These are phyloP conservation scores for Oldenlandia corymbosa DNA, from an alignment of 257 asterid species.

Conservation along the genomic window DNA sequence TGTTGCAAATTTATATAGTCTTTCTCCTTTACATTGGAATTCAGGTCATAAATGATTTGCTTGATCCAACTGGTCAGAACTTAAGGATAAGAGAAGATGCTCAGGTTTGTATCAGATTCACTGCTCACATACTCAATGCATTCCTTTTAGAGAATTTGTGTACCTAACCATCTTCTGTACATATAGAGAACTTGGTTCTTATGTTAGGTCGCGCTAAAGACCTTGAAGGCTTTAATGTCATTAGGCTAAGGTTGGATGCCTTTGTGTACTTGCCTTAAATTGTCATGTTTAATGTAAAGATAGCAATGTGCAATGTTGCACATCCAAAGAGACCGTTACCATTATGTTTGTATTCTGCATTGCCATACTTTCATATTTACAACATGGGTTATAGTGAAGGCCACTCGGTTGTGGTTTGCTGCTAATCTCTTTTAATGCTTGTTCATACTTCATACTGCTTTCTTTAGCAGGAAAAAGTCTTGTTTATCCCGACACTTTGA, in stretches of 20 bases:
- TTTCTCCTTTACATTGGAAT: conserved; percentile 18
- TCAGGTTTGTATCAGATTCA: conserved; percentile 43
- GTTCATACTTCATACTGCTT: neutral
- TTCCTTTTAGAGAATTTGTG: neutral
- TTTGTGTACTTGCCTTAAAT: neutral
- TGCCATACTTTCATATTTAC: neutral
- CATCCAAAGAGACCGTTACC: neutral
- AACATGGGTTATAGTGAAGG: neutral
- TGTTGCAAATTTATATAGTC: neutral
- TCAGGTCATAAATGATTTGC: conserved; percentile 89
- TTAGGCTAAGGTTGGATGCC: neutral
- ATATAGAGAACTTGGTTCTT: neutral
- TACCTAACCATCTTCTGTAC: neutral
- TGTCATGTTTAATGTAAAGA: neutral
- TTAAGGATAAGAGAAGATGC: conserved; percentile 73
- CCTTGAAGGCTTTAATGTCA: neutral
- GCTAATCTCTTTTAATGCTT: neutral
- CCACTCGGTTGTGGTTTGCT: neutral
- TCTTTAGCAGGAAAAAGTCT: neutral
- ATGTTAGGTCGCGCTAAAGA: neutral
- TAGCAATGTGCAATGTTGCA: neutral
- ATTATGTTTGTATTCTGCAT: neutral
- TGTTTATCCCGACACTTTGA: neutral
- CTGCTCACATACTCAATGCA: neutral
- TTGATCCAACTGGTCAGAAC: conserved; percentile 79